Evolutionary conservation across 148 eudicot genomes (phyloP).

Genomic region (Heliamphora exappendiculata): DNA sequence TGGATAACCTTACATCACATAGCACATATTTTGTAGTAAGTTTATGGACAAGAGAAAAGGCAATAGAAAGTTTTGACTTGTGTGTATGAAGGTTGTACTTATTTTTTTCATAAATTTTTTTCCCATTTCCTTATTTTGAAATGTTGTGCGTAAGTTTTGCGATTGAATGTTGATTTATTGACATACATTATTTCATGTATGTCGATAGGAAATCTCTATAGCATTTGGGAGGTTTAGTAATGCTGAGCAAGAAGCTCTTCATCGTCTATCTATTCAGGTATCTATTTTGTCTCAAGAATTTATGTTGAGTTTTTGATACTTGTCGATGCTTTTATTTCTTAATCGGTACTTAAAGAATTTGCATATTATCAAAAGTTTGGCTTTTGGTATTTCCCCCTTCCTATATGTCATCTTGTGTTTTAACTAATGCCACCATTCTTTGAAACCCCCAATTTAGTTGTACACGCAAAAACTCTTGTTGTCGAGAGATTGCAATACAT

Average conservation of each 20-base stretch:
- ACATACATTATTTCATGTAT: not conserved
- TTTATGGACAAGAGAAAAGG: not conserved
- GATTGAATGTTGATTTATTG: not conserved
- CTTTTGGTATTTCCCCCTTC: not conserved
- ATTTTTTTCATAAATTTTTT: not conserved
- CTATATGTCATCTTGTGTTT: not conserved
- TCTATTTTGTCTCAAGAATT: constrained; percentile 10
- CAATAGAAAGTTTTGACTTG: not conserved
- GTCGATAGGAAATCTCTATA: constrained; percentile 44
- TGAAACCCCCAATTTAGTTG: not conserved
- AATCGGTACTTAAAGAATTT: not conserved
- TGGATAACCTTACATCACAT: not conserved
- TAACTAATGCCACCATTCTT: not conserved
- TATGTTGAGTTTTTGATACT: not conserved
- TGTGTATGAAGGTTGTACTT: not conserved
- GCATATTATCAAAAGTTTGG: not conserved
- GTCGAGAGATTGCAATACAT: too few relatives aligned
- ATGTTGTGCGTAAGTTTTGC: not conserved
- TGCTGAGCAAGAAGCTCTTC: constrained; percentile 50
- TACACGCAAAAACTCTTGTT: too few relatives aligned
- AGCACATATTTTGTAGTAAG: too few relatives aligned
- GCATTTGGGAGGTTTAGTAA: constrained; percentile 42
- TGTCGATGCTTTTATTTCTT: not conserved
- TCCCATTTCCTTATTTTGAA: not conserved
- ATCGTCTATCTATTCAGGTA: constrained; percentile 59